Evolutionary conservation across 306 rosid species (phyloP).

Genomic region (Lupinus albus): DNA sequence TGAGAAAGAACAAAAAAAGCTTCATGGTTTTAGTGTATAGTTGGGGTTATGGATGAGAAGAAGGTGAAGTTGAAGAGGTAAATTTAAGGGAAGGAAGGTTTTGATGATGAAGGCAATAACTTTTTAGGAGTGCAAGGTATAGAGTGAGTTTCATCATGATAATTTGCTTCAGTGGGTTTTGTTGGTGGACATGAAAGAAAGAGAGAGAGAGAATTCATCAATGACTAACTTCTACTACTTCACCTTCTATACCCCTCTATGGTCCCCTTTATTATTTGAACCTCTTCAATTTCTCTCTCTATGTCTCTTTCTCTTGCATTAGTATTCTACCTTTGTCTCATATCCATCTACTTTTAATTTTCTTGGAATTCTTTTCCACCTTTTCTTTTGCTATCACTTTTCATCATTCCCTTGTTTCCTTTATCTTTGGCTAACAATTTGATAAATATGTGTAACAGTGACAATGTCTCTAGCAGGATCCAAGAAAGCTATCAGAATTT

Average conservation of each 20-base stretch:
- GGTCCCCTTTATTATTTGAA: slow-evolving; percentile 44
- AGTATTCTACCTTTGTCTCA: slow-evolving; percentile 81
- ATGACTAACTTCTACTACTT: slow-evolving; percentile 33
- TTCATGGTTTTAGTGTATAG: slow-evolving; percentile 66
- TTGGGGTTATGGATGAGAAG: slow-evolving; percentile 53
- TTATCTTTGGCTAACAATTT: slow-evolving; percentile 68
- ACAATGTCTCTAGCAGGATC: slow-evolving; percentile 83
- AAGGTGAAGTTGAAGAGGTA: slow-evolving; percentile 48
- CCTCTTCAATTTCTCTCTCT: slow-evolving; percentile 34
- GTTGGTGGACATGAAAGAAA: slow-evolving; percentile 63
- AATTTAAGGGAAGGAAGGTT: slow-evolving; percentile 75
- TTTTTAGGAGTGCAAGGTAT: slow-evolving; percentile 89
- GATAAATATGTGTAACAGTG: slow-evolving; percentile 59
- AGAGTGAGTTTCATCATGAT: slow-evolving; percentile 89
- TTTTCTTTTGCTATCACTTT: slow-evolving; percentile 78
- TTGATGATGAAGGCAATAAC: slow-evolving; percentile 66
- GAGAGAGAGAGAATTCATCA: slow-evolving; percentile 19
- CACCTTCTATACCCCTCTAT: slow-evolving; percentile 36
- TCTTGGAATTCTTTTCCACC: slow-evolving; percentile 56
- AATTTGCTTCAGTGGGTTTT: slow-evolving; percentile 75
- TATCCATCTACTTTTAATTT: slow-evolving; percentile 67
- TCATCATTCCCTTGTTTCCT: slow-evolving; percentile 96
- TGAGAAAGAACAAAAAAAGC: slow-evolving; percentile 51
- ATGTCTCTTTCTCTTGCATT: slow-evolving; percentile 37
- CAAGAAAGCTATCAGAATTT: slow-evolving; percentile 78